A percentile compares a stretch with the other conserved stretches of the same genome.
Evolutionary conservation across 148 eudicot species (phyloP).

Genomic region (Camellia granthamiana): DNA sequence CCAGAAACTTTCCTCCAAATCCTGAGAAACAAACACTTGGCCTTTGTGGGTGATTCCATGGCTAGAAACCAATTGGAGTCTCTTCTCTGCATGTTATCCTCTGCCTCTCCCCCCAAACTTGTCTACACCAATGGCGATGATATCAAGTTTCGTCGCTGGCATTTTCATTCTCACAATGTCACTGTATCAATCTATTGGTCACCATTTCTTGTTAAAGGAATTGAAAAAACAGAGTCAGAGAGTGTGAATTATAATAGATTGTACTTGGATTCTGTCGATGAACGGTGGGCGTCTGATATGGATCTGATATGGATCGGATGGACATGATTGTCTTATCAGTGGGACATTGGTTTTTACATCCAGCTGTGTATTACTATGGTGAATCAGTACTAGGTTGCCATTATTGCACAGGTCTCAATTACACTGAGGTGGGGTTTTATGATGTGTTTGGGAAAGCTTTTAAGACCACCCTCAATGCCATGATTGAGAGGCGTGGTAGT

Average conservation of each 20-base stretch:
- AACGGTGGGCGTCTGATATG: constrained; percentile 70
- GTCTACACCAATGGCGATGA: constrained; percentile 63
- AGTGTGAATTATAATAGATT: constrained; percentile 41
- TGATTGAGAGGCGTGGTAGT: constrained; percentile 38
- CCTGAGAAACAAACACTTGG: constrained; percentile 58
- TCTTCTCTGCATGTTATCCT: constrained; percentile 65
- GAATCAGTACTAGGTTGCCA: constrained; percentile 68
- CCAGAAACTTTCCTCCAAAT: constrained; percentile 60
- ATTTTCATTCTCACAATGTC: constrained; percentile 57
- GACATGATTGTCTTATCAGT: constrained; percentile 75
- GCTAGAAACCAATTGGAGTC: constrained; percentile 94
- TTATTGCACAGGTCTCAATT: constrained; percentile 36
- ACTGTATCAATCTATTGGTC: constrained; percentile 79
- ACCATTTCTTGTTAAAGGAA: constrained; percentile 74
- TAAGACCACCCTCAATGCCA: constrained; percentile 54
- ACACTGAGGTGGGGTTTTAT: constrained; percentile 64
- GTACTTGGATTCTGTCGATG: constrained; percentile 66
- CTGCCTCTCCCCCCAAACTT: constrained; percentile 52
- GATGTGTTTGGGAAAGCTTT: constrained; percentile 67
- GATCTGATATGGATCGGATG: constrained; percentile 53
- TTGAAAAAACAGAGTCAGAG: constrained; percentile 46
- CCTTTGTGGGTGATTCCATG: constrained; percentile 94
- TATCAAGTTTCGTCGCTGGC: constrained; percentile 72
- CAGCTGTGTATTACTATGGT: constrained; percentile 62
- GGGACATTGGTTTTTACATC: constrained; percentile 94